Conservation (phyloP, 2,329 filamentous ascomycete species). For the Cyphellophora attinorum region DNA sequence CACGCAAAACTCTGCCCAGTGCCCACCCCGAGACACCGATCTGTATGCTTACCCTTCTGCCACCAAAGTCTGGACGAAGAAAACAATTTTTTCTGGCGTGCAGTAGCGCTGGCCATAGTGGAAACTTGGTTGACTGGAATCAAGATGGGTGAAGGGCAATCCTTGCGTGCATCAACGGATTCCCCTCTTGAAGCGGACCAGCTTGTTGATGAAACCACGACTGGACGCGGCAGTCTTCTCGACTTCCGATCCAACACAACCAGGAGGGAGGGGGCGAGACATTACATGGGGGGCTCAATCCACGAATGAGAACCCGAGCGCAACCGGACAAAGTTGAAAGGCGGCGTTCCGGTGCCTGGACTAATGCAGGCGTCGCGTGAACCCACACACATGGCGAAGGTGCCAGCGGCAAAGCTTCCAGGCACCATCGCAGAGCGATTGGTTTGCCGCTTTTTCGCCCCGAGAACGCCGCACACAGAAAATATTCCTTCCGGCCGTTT, state of each 20-base stretch:
- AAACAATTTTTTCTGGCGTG: slow-evolving; percentile 1
- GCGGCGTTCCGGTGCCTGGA: background rate
- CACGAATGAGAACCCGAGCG: background rate
- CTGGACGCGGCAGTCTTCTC: background rate
- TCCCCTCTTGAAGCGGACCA: slow-evolving; percentile 1
- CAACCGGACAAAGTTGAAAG: slow-evolving; percentile 1
- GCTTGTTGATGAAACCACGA: background rate
- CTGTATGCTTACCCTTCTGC: no score
- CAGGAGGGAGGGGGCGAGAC: no score
- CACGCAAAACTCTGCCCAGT: no score
- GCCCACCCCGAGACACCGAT: no score
- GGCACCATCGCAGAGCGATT: background rate
- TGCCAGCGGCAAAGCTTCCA: slow-evolving; percentile 1
- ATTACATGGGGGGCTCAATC: background rate
- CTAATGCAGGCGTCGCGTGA: background rate
- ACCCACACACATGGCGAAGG: no score
- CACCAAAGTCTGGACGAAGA: background rate
- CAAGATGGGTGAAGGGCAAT: no score
- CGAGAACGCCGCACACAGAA: background rate
- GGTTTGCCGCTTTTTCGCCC: background rate
- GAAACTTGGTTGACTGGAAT: no score
- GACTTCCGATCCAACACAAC: no score
- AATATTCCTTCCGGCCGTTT: slow-evolving; percentile 1
- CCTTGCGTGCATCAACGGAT: no score
- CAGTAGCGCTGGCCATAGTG: background rate